Conservation (phyloP, 805 yeast genomes). For the Candida tallmaniae region DNA sequence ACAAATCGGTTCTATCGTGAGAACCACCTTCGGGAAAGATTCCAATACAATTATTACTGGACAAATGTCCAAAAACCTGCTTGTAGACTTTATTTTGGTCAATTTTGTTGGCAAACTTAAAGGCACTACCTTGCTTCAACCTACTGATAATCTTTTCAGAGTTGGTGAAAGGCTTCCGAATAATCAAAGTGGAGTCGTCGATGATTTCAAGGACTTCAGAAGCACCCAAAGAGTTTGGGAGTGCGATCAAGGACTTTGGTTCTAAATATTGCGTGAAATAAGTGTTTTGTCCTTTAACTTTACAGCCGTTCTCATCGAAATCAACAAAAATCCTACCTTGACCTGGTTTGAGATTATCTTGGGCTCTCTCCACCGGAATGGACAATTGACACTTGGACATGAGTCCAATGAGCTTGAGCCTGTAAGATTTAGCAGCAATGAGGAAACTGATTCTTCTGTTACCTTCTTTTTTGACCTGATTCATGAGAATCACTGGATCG, state of each 20-base stretch:
- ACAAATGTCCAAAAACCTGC: slow-evolving; percentile 77
- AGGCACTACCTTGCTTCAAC: slow-evolving; percentile 50
- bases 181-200: slow-evolving; percentile 64
- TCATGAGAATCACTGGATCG: slow-evolving; percentile 75
- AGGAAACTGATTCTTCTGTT: slow-evolving; percentile 72
- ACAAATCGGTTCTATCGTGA: slow-evolving; percentile 38
- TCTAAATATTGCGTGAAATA: slow-evolving; percentile 59
- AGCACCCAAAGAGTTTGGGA: slow-evolving; percentile 76
- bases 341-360: slow-evolving; percentile 71
- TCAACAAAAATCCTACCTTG: slow-evolving; percentile 61
- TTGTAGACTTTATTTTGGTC: slow-evolving; percentile 84
- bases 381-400: slow-evolving; percentile 73
- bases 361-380: slow-evolving; percentile 93
- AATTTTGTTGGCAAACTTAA: slow-evolving; percentile 73
- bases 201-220: slow-evolving; percentile 63
- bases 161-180: slow-evolving; percentile 68
- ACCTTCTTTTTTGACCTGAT: slow-evolving; percentile 65
- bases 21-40: slow-evolving; percentile 42
- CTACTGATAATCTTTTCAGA: slow-evolving; percentile 39
- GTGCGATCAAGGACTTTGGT: slow-evolving; percentile 63
- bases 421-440: slow-evolving; percentile 78
- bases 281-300: slow-evolving; percentile 63
- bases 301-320: slow-evolving; percentile 46
- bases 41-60: slow-evolving; percentile 79
- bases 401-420: slow-evolving; percentile 63